Evolutionary conservation across 441 rosid species (phyloP), one percentile per base, ranked within the genome.

Genomic region (Capsella rubella): DNA sequence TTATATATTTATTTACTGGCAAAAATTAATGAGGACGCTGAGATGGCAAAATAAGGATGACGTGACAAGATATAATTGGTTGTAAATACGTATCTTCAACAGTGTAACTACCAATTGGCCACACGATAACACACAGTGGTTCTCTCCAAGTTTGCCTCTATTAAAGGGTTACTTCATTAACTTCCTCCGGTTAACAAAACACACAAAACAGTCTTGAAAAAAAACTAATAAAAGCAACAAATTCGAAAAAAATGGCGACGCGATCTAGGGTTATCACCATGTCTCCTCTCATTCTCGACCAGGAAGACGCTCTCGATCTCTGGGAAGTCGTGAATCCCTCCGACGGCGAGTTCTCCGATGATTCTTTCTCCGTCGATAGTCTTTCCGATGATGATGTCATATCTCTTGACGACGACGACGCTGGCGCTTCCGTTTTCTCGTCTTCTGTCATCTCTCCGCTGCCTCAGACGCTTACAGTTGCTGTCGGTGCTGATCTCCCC

Each of bases 371-470:
- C 53, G 65, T 79, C 28, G 79, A 74, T 31, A 74, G 82, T 52
- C 73, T 79, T 43, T 74, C 82, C 47, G 82, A 79, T 43, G 77
- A 72, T 47, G 82, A 79, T 69, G 79, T 74, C 68, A 79, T 74
- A 4, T 74, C 82, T 42, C 53, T 74, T 2, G 78, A 74, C 65
- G 80, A 74, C 65, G 80, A 35, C 39, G 39, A 35, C 10, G 40
- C 8, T 0, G 40, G 71, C 35, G 69, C 6, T 58, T 71, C 65
- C 25, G 70, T 64, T 1, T 25, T 54, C 61, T 58, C 67, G 1
- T 35, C 39, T 3, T 6, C 65, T 3, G n/a, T 64, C 71, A 6
- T 15, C 21, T 37, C 71, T 11, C 25, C 31, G 0, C 68, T 37
- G 37, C 64, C 67, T 29, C 64, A 68, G 61, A 56, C 50, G 5